Evolutionary conservation across 805 yeast genomes (phyloP).

Genomic region (Pichia cephalocereana): DNA sequence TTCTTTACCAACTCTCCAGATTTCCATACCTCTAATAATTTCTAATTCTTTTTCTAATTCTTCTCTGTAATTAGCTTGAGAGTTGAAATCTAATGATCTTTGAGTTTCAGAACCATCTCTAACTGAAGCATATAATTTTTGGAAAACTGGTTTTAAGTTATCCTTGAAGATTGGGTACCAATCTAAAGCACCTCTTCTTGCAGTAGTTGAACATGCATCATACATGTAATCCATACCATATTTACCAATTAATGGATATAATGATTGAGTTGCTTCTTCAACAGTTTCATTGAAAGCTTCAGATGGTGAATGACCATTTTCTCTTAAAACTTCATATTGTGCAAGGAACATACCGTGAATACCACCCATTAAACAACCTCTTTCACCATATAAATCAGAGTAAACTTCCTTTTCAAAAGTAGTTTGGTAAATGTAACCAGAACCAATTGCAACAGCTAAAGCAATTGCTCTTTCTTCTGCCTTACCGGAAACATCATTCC

Average conservation of each 20-base stretch:
- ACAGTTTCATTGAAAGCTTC: conserved; percentile 99
- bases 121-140: conserved; percentile 90
- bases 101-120: conserved; percentile 95
- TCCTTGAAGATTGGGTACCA: conserved; percentile 99
- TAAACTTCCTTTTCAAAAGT: conserved; percentile 98
- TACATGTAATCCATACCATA: conserved; percentile 99
- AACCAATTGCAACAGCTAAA: conserved; percentile 97
- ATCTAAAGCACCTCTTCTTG: conserved; percentile 99
- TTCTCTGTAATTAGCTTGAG: conserved; percentile 95
- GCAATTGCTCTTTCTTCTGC: conserved; percentile 99
- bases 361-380: conserved; percentile 99
- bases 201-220: conserved; percentile 99
- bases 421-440: conserved; percentile 99
- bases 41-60: conserved; percentile 89
- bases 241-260: conserved; percentile 97
- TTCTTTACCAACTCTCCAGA: conserved; percentile 99
- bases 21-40: conserved; percentile 93
- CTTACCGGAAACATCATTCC: conserved; percentile 98
- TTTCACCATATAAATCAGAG: conserved; percentile 99
- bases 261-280: conserved; percentile 99
- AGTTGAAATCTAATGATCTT: conserved; percentile 98
- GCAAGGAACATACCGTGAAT: conserved; percentile 99
- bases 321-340: conserved; percentile 99
- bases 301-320: conserved; percentile 99
- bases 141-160: conserved; percentile 97